A percentile compares a stretch with the other conserved stretches of the same genome.
Conservation (phyloP, 176 grass and related monocot species). For the Rhynchospora tenuis region DNA sequence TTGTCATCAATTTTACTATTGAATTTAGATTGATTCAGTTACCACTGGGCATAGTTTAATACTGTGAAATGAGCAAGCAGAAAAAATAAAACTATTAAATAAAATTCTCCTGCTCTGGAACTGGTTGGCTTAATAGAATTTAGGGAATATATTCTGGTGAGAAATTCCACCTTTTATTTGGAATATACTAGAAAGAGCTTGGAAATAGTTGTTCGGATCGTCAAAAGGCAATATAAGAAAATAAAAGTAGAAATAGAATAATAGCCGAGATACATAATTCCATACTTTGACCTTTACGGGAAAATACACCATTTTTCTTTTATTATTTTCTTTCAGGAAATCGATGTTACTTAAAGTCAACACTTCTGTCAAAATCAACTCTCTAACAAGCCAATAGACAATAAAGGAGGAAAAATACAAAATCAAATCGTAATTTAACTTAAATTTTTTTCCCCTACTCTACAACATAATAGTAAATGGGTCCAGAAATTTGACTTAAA, state of each 20-base stretch:
- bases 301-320: background rate
- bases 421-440: background rate
- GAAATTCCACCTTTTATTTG: background rate
- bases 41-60: background rate
- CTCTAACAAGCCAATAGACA: background rate
- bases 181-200: background rate
- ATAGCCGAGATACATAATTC: background rate
- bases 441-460: background rate
- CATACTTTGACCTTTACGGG: background rate
- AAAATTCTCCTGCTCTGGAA: background rate
- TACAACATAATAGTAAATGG: background rate
- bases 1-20: constrained; percentile 10
- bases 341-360: background rate
- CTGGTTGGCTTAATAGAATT: constrained; percentile 6
- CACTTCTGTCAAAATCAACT: background rate
- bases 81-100: background rate
- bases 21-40: constrained; percentile 17
- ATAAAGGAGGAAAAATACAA: background rate
- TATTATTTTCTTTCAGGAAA: background rate
- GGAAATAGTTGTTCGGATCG: background rate
- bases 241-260: background rate
- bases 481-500: background rate
- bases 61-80: background rate
- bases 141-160: background rate
- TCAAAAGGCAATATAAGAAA: background rate